Base-by-base conservation (phyloP, 305 asterid species). In the Plantago rigida region DNA sequence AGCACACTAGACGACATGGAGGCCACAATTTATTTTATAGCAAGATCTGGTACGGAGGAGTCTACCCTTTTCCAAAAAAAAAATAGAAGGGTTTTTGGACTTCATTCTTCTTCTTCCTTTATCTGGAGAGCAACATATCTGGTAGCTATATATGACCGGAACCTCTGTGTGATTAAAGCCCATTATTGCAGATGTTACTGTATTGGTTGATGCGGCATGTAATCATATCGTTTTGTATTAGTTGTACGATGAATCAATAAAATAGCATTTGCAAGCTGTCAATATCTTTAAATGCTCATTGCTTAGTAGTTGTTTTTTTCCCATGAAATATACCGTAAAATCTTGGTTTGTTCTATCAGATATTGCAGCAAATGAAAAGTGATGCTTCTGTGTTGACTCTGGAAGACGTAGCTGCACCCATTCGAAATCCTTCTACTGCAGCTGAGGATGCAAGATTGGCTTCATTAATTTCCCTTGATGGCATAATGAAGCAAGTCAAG, bases 401-500 rank as follows among this genome's bases (percentile, higher is more conserved):
- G 77, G 97, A 81, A 71, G 89, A 81, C 24, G 86, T 87, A 36
- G 87, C 93, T 47, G 67, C 93, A 58, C 95, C 96, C 26, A 76
- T 89, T 70, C 82, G 85, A 46, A 82, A 84, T 79, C 95, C 99
- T 75, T 89, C 97, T 41, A 87, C 97, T 69, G 97, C 96, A 57
- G 86, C 88, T 9, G 99, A 93, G 87, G 97, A 93, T 84, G 92
- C 99, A 59, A 81, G 99, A 64, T 79, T 93, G 53, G 99, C 99
- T 45, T 93, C 99, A 59, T 75, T 93, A 71, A 84, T 93, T 66
- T 78, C 97, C 70, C 96, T 93, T 55, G 97, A 89, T 75, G 81
- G 90, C 81, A 81, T 93, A 59, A 63, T 93, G 86, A 93, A 89
- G 82, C 87, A 87, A 81, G 86, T 77, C 83, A 84, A 93, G 99